Conservation (phyloP, 1,284 basidiomycete species). For the Heterobasidion annosum region DNA sequence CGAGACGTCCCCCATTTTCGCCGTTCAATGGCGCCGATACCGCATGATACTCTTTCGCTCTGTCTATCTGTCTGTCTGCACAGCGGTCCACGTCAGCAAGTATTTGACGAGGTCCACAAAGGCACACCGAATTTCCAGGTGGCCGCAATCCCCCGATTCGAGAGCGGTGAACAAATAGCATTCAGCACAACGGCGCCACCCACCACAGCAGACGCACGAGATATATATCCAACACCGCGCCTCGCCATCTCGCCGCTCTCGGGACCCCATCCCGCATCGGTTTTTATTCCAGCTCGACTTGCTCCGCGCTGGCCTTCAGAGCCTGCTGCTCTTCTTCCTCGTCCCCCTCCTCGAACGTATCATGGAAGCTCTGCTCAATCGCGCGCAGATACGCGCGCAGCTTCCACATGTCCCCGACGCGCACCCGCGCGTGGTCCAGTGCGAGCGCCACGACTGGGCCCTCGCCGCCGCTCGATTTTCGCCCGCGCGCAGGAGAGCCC, state of each 20-base stretch:
- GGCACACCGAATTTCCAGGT: too few relatives aligned
- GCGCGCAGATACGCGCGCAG: conserved; percentile 66
- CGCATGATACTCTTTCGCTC: too few relatives aligned
- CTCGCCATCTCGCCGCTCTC: not conserved
- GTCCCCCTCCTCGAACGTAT: conserved; percentile 45
- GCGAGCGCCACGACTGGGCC: conserved; percentile 56
- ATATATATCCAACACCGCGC: not conserved
- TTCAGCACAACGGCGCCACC: not conserved
- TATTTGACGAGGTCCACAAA: too few relatives aligned
- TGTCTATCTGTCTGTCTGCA: too few relatives aligned
- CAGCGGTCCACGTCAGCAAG: too few relatives aligned
- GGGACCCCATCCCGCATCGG: not conserved
- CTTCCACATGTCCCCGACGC: conserved; percentile 76
- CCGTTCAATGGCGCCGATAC: too few relatives aligned
- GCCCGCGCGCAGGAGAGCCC: not conserved
- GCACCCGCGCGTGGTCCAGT: conserved; percentile 73
- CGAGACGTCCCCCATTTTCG: too few relatives aligned
- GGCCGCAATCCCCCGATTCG: too few relatives aligned
- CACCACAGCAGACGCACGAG: not conserved
- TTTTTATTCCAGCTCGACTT: not conserved
- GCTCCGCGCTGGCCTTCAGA: conserved; percentile 4
- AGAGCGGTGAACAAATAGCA: too few relatives aligned
- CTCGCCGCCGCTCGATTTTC: conserved; percentile 3
- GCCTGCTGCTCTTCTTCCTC: conserved; percentile 31
- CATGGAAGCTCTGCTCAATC: conserved; percentile 57